phyloP scores from a whole-genome alignment of 805 yeast genomes.

The Candida ipomoeae region DNA sequence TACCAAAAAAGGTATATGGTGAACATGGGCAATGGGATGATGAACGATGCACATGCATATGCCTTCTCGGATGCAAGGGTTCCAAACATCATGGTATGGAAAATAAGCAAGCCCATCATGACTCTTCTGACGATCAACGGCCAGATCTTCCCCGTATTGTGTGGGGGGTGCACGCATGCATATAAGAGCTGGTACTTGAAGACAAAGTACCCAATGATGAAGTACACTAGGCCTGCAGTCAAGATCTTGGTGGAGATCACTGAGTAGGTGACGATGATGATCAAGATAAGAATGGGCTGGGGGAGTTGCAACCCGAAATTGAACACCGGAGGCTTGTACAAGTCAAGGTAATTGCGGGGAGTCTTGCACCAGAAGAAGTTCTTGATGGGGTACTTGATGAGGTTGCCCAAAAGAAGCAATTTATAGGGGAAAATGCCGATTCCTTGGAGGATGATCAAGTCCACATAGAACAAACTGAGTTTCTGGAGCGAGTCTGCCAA shows the following conservation, averaged over 20 bases:
- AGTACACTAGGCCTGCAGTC: constrained; percentile 79
- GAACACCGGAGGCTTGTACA: constrained; percentile 86
- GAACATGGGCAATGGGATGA: constrained; percentile 72
- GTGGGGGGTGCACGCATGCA: constrained; percentile 92
- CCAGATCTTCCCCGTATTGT: constrained; percentile 96
- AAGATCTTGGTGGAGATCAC: constrained; percentile 86
- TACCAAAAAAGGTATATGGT: constrained; percentile 69
- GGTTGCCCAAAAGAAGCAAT: constrained; percentile 72
- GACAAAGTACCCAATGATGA: constrained; percentile 79
- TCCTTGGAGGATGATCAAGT: constrained; percentile 75
- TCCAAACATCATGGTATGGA: constrained; percentile 92
- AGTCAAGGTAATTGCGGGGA: constrained; percentile 71
- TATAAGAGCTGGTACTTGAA: constrained; percentile 87
- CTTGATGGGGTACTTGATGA: constrained; percentile 61
- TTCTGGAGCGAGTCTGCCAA: constrained; percentile 78
- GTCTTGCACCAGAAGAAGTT: constrained; percentile 65
- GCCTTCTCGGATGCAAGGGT: constrained; percentile 79
- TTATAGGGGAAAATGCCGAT: constrained; percentile 89
- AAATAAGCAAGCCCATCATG: constrained; percentile 71
- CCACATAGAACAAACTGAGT: constrained; percentile 84
- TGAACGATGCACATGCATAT: constrained; percentile 62
- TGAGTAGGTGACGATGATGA: constrained; percentile 82
- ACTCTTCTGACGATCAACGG: constrained; percentile 82
- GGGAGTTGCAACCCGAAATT: constrained; percentile 90
- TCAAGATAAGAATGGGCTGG: constrained; percentile 80